These are phyloP conservation scores for Cercophora sp. DNA, from an alignment of 495 filamentous ascomycete species.

Conservation along the genomic window DNA sequence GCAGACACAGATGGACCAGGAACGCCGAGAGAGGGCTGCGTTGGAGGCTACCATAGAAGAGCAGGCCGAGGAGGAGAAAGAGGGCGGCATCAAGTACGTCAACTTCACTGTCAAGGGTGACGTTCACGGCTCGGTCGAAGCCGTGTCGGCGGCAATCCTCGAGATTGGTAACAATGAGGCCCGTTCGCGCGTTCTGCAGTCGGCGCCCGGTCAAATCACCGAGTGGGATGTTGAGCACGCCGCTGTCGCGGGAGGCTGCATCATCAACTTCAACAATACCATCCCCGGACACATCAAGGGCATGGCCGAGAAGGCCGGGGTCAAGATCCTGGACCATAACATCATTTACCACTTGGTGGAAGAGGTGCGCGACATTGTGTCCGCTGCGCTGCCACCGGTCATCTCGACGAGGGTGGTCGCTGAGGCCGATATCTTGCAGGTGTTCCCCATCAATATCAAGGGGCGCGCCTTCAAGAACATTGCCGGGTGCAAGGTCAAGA, in stretches of 20 bases:
- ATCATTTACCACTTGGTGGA: conserved; percentile 92
- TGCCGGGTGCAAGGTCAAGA: conserved; percentile 84
- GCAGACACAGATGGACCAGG: conserved; percentile 25
- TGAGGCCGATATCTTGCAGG: conserved; percentile 79
- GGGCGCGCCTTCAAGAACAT: conserved; percentile 64
- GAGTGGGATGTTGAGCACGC: conserved; percentile 91
- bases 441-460: conserved; percentile 80
- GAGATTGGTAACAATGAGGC: conserved; percentile 82
- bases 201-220: conserved; percentile 69
- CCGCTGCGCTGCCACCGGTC: conserved; percentile 59
- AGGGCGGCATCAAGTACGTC: conserved; percentile 57
- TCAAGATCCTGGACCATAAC: conserved; percentile 78
- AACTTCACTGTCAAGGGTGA: conserved; percentile 89
- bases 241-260: conserved; percentile 60
- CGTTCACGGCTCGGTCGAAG: conserved; percentile 89
- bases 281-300: conserved; percentile 64
- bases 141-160: conserved; percentile 68
- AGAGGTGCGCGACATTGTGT: conserved; percentile 67
- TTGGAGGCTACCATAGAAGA: conserved; percentile 8
- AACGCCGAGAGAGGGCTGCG: conserved; percentile 43
- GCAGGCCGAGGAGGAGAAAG: conserved; percentile 40
- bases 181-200: conserved; percentile 68
- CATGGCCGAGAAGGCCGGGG: conserved; percentile 63
- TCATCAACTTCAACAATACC: conserved; percentile 83
- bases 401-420: conserved; percentile 68